Percentiles rank a stretch among this genome's conserved stretches.
These are phyloP conservation scores for Mallotus japonicus DNA, from an alignment of 441 rosid species.

Conservation along the genomic window DNA sequence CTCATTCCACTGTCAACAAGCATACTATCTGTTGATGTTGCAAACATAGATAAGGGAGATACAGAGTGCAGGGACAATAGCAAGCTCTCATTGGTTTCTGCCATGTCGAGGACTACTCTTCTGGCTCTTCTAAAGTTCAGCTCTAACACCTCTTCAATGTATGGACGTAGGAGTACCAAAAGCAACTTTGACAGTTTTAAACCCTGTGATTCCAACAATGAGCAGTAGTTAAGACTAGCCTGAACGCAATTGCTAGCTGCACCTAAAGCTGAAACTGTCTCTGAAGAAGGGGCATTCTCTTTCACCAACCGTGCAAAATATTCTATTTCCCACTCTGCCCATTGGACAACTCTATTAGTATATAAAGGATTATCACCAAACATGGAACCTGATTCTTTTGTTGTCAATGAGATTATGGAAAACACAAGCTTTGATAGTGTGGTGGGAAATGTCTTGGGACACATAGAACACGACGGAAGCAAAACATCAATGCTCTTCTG, in stretches of 20 bases:
- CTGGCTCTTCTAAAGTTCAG: conserved; percentile 82
- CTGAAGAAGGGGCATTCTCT: conserved; percentile 77
- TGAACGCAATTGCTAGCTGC: conserved; percentile 76
- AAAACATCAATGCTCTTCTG: conserved; percentile 59
- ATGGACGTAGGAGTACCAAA: conserved; percentile 78
- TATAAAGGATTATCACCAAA: conserved; percentile 87
- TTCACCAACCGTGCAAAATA: conserved; percentile 75
- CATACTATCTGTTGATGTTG: conserved; percentile 51
- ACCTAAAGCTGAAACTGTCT: conserved; percentile 68
- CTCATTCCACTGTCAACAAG: conserved; percentile 74
- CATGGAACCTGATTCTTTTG: conserved; percentile 64
- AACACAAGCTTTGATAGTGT: conserved; percentile 74
- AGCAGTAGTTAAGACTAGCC: conserved; percentile 77
- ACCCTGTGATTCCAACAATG: conserved; percentile 79
- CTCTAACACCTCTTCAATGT: conserved; percentile 88
- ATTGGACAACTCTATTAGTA: conserved; percentile 80
- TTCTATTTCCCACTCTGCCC: conserved; percentile 98
- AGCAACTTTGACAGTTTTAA: conserved; percentile 77
- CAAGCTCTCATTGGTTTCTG: conserved; percentile 55
- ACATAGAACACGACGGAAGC: conserved; percentile 71
- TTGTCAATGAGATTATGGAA: conserved; percentile 60
- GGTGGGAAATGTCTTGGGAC: conserved; percentile 76
- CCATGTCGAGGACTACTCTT: conserved; percentile 56
- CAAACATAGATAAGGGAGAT: conserved; percentile 58
- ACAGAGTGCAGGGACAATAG: conserved; percentile 48